Conservation (phyloP, 2,329 filamentous ascomycete species). For the Scedosporium dehoogii region DNA sequence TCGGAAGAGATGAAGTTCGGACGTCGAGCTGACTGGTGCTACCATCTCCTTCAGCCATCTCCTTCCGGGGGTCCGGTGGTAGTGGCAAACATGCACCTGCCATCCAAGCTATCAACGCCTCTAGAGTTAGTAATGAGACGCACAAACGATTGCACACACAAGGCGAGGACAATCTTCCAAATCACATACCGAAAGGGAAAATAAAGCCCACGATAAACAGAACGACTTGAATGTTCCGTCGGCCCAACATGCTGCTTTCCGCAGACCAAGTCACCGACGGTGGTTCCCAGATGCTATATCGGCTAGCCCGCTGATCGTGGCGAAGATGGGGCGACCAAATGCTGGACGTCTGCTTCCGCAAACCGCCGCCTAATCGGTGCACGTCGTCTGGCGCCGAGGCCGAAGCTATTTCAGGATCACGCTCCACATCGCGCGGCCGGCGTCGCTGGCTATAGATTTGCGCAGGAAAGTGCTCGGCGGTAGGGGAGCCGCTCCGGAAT, state of each 20-base stretch:
- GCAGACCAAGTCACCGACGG: constrained; percentile 58
- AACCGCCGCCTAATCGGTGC: constrained; percentile 16
- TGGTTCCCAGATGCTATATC: constrained; percentile 60
- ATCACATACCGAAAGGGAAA: constrained; percentile 56
- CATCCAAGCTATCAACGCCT: constrained; percentile 56
- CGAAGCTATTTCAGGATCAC: not conserved
- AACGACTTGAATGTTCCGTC: constrained; percentile 63
- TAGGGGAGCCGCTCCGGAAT: constrained; percentile 36
- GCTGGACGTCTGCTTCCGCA: constrained; percentile 44
- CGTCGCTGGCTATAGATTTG: constrained; percentile 20
- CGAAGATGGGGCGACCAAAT: constrained; percentile 68
- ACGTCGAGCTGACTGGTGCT: constrained; percentile 29
- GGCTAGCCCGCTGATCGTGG: constrained; percentile 48
- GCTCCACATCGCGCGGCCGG: constrained; percentile 14
- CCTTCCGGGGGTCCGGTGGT: constrained; percentile 41
- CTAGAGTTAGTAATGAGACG: not conserved
- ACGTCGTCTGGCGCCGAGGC: constrained; percentile 11
- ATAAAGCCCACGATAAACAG: constrained; percentile 71
- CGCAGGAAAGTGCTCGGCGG: constrained; percentile 34
- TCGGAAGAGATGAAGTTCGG: constrained; percentile 21
- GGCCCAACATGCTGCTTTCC: constrained; percentile 50
- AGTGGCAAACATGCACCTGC: constrained; percentile 66
- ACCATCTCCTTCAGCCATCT: constrained; percentile 10
- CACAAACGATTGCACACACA: too few species aligned
- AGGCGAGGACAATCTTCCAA: not conserved